These are phyloP conservation scores for Diaporthe sp. DNA, from an alignment of 2,329 filamentous ascomycete genomes.

Conservation along the genomic window DNA sequence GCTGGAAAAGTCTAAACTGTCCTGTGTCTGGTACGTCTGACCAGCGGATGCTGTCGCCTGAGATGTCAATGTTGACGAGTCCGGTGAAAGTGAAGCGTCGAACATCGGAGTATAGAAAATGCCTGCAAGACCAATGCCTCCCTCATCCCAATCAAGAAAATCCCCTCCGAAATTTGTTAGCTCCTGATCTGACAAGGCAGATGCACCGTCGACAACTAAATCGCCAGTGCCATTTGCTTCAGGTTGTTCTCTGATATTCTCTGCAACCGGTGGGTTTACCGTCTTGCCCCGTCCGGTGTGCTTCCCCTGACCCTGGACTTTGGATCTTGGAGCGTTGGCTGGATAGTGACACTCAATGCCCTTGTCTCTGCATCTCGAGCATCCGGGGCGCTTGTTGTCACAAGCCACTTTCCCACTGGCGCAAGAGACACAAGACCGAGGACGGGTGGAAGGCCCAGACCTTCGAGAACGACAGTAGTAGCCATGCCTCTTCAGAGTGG, in stretches of 20 bases:
- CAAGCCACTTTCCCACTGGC: neutral
- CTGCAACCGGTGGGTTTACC: no score
- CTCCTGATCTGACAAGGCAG: neutral
- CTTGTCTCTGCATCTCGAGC: neutral
- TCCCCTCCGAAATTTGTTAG: neutral
- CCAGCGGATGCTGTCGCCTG: neutral
- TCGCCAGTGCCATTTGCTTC: neutral
- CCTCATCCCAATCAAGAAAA: neutral
- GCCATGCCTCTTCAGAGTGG: constrained; percentile 9
- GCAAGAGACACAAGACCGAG: neutral
- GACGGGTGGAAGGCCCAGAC: neutral
- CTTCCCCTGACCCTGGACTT: no score
- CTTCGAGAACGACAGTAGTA: constrained; percentile 7
- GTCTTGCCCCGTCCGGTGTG: neutral
- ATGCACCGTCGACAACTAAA: neutral
- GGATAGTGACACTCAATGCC: neutral
- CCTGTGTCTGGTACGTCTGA: neutral
- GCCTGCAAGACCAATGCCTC: neutral
- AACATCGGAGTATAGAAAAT: neutral
- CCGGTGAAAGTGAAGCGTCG: neutral
- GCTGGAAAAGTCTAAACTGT: no score
- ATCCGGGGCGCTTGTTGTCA: neutral
- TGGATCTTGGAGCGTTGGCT: neutral
- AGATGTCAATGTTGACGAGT: neutral
- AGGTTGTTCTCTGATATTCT: neutral